phyloP scores from a whole-genome alignment of 169 alveolate species.

The Plasmodium fragile region DNA sequence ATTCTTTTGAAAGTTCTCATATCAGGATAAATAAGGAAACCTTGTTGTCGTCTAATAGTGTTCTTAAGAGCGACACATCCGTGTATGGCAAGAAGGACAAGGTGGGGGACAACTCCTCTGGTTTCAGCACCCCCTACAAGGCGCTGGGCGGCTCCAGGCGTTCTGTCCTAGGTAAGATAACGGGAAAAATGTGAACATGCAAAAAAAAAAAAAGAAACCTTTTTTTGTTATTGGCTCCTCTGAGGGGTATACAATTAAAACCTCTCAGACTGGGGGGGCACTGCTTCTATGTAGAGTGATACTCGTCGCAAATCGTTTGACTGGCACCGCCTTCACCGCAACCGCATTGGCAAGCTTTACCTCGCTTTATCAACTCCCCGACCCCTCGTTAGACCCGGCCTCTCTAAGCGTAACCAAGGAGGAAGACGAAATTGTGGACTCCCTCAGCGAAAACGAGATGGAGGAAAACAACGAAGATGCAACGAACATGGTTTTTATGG shows the following conservation, averaged over 20 bases:
- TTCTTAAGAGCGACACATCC: not conserved
- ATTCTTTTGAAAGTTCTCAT: conserved; percentile 29
- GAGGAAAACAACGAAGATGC: conserved; percentile 65
- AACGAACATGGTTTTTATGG: conserved; percentile 57
- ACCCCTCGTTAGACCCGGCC: conserved; percentile 7
- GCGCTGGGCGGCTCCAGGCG: conserved; percentile 24
- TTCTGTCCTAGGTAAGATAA: not conserved
- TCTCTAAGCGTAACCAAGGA: conserved; percentile 8
- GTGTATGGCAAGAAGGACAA: not conserved
- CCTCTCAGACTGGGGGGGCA: not conserved
- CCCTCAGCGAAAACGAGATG: conserved; percentile 50
- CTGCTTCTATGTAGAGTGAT: not conserved
- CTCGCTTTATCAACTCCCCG: not conserved
- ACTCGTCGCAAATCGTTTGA: not conserved
- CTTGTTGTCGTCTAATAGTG: not conserved
- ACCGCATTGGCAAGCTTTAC: not conserved
- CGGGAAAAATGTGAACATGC: not conserved
- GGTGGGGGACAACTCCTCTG: not conserved
- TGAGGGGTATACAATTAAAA: not conserved
- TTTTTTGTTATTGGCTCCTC: not conserved
- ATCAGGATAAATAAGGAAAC: conserved; percentile 11
- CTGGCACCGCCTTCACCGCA: not conserved
- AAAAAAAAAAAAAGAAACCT: not conserved
- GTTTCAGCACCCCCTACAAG: conserved; percentile 60
- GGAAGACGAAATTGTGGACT: conserved; percentile 48